These are phyloP conservation scores for Wickerhamia fluorescens DNA, from an alignment of 805 yeast genomes.

Conservation along the genomic window DNA sequence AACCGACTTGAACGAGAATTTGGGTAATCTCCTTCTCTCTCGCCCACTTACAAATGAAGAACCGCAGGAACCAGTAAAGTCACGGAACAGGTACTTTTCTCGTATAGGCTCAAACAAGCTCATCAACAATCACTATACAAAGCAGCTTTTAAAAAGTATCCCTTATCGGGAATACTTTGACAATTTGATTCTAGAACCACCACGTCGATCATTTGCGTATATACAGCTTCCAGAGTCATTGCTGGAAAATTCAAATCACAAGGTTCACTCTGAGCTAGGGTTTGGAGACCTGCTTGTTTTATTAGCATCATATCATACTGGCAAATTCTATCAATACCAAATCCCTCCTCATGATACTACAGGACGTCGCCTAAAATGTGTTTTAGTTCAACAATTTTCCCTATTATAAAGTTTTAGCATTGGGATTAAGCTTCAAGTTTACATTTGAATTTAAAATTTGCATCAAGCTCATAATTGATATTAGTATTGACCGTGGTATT, in stretches of 20 bases:
- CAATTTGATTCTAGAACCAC: conserved; percentile 37
- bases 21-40: conserved; percentile 32
- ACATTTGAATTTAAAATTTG: too few relatives aligned
- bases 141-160: conserved; percentile 28
- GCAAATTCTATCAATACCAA: conserved; percentile 32
- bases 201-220: conserved; percentile 35
- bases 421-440: too few relatives aligned
- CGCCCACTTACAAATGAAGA: too few relatives aligned
- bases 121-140: conserved; percentile 30
- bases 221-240: conserved; percentile 33
- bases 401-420: too few relatives aligned
- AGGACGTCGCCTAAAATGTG: conserved; percentile 5
- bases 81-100: conserved; percentile 11
- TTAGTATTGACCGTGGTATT: too few relatives aligned
- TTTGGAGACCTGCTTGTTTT: conserved; percentile 26
- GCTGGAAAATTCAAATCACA: too few relatives aligned
- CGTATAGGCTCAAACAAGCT: conserved; percentile 17
- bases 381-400: too few relatives aligned
- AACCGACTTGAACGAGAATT: conserved; percentile 29
- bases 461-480: too few relatives aligned
- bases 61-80: conserved; percentile 7
- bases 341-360: too few relatives aligned
- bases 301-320: conserved; percentile 32
- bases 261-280: conserved; percentile 35
- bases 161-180: conserved; percentile 37